phyloP scores from a whole-genome alignment of 495 filamentous ascomycete genomes.

The Aspergillus bridgeri region DNA sequence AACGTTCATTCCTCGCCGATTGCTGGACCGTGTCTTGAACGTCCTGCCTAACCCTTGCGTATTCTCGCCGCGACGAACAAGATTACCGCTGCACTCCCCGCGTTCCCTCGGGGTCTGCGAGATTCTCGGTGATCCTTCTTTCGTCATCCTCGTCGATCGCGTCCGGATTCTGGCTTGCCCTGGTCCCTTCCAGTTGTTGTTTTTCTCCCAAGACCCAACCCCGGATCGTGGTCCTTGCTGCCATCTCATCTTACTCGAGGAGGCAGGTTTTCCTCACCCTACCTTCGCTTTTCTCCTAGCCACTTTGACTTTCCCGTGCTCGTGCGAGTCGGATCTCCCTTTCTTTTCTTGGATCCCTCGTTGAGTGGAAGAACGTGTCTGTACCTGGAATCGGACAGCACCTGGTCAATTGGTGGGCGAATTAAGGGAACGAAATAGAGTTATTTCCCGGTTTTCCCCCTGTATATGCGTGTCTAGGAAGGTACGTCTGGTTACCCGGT shows the following conservation, averaged over 20 bases:
- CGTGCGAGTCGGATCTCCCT: conserved; percentile 12
- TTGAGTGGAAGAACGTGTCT: conserved; percentile 14
- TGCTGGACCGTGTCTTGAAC: conserved; percentile 15
- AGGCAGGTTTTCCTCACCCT: conserved; percentile 18
- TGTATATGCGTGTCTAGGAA: conserved; percentile 6
- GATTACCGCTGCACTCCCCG: conserved; percentile 10
- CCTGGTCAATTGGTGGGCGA: background rate
- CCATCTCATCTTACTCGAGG: conserved; percentile 19
- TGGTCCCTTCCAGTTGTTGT: background rate
- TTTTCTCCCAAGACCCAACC: background rate
- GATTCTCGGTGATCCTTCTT: conserved; percentile 14
- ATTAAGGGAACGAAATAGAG: background rate
- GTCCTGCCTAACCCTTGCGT: conserved; percentile 34
- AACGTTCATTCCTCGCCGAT: conserved; percentile 22
- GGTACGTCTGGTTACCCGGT: conserved; percentile 25
- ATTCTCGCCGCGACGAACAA: conserved; percentile 7
- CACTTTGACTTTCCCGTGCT: conserved; percentile 15
- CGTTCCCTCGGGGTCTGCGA: background rate
- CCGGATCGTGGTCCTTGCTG: conserved; percentile 34
- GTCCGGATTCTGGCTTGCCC: background rate
- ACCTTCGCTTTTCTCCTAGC: conserved; percentile 8
- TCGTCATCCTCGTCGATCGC: conserved; percentile 14
- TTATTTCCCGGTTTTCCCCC: conserved; percentile 2
- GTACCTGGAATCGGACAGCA: background rate
- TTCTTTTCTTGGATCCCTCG: conserved; percentile 12